Base-by-base conservation (phyloP, 257 asterid genomes). In the Cynanchum wilfordii region DNA sequence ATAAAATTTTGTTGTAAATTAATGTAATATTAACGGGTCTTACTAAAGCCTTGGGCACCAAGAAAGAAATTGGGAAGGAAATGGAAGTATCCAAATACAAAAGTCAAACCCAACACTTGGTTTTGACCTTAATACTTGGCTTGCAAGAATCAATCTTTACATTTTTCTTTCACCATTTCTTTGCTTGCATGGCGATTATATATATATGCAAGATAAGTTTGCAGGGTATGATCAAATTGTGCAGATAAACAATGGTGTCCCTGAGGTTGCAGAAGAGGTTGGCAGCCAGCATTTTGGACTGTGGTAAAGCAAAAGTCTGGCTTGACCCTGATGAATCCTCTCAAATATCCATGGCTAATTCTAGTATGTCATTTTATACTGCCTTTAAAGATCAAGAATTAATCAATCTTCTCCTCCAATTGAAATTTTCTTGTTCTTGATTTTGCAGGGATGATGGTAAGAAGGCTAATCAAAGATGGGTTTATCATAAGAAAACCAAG, bases 391-490 rank as follows among this genome's bases (percentile, higher is more conserved):
- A 16, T 58, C 66, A 59, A 29, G 20, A 27, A 3, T 59, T 42
- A 7, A 42, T 42, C 38, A 33, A 33, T 33, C 38, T 33, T 33
- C 38, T 33, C 38, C 66, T 59, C 9, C 66, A 27, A 59, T 4
- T 12, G 66, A 59, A 27, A 13, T 25, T 58, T 7, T 24, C 36
- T 30, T 62, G 66, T 49, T 29, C 27, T 33, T 42, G 40, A 60
- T 24, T 66, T 33, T 65, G 40, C 82, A 89, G 96, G 96, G 11
- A 92, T 88, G 77, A 85, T 84, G 80, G 82, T 92, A 44, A 84
- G 97, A 78, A 88, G 80, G 60, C 79, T 92, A 73, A 89, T 89
- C 47, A 91, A 88, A 84, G 96, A 92, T 84, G 97, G 96, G 17
- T 89, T 89, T 77, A 81, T 92, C 42, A 86, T 89, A 84, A 80